These are phyloP conservation scores for Mycena haematopus DNA, from an alignment of 768 basidiomycete genomes.

Conservation along the genomic window DNA sequence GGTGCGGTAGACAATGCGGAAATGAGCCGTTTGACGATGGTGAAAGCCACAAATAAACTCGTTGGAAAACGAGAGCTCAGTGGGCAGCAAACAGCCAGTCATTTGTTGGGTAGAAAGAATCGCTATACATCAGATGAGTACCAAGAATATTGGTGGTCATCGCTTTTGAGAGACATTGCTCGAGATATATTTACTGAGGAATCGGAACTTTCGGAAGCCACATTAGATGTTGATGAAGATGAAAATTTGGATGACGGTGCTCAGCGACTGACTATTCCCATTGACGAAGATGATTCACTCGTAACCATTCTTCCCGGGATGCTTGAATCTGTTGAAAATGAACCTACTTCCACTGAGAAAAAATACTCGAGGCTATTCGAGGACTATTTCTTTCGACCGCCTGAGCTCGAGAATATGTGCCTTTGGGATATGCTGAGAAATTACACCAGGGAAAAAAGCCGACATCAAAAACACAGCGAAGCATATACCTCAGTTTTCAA, in stretches of 20 bases:
- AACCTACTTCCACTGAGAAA: background rate
- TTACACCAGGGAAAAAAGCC: background rate
- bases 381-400: slow-evolving; percentile 18
- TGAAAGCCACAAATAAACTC: slow-evolving; percentile 17
- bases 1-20: slow-evolving; percentile 14
- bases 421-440: slow-evolving; percentile 18
- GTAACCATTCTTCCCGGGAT: background rate
- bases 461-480: too few species aligned
- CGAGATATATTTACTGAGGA: slow-evolving; percentile 30
- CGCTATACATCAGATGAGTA: slow-evolving; percentile 12
- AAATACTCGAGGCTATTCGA: slow-evolving; percentile 10
- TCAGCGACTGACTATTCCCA: slow-evolving; percentile 1
- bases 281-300: slow-evolving; percentile 6
- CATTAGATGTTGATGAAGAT: background rate
- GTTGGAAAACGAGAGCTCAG: too few species aligned
- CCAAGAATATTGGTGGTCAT: slow-evolving; percentile 10
- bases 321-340: background rate
- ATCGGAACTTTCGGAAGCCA: too few species aligned
- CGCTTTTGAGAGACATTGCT: too few species aligned
- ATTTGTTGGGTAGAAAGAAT: slow-evolving; percentile 3
- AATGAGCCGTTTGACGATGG: slow-evolving; percentile 12
- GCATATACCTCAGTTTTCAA: too few species aligned
- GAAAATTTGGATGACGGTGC: background rate
- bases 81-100: slow-evolving; percentile 18
- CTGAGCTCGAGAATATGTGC: slow-evolving; percentile 3